Conservation (phyloP, 495 filamentous ascomycete species). For the Staphylotrichum longicolle region DNA sequence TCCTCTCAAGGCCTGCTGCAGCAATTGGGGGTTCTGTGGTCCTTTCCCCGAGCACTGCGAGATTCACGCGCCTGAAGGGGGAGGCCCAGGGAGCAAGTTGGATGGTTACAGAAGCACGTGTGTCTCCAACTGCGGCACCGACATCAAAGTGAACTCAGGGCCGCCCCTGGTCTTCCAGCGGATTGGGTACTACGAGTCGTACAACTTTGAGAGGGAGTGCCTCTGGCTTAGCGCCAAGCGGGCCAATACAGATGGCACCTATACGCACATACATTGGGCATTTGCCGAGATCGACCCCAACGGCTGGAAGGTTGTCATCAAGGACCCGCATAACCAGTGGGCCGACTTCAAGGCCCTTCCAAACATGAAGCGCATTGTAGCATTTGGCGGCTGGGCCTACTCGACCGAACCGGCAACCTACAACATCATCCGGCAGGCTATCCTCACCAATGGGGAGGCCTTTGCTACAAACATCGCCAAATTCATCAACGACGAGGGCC, state of each 20-base stretch:
- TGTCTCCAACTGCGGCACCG: slow-evolving; percentile 48
- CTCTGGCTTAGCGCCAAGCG: neutral
- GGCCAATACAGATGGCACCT: slow-evolving; percentile 21
- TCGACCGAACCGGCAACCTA: slow-evolving; percentile 26
- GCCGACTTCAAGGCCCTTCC: slow-evolving; percentile 25
- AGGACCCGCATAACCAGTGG: slow-evolving; percentile 25
- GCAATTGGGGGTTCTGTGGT: slow-evolving; percentile 50
- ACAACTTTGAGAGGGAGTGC: slow-evolving; percentile 30
- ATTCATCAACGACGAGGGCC: slow-evolving; percentile 29
- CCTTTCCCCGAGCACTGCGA: slow-evolving; percentile 11
- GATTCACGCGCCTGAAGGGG: slow-evolving; percentile 2
- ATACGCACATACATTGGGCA: slow-evolving; percentile 32
- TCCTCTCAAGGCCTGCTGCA: slow-evolving; percentile 36
- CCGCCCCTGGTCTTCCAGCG: slow-evolving; percentile 18
- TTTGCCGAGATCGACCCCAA: slow-evolving; percentile 26
- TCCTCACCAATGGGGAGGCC: slow-evolving; percentile 20
- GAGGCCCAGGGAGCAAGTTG: neutral
- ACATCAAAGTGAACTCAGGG: slow-evolving; percentile 33
- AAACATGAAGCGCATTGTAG: slow-evolving; percentile 31
- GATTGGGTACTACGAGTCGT: slow-evolving; percentile 33
- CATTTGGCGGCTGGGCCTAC: slow-evolving; percentile 37
- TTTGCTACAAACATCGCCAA: slow-evolving; percentile 26
- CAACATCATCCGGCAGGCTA: slow-evolving; percentile 16
- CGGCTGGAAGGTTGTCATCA: slow-evolving; percentile 20
- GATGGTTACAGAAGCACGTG: slow-evolving; percentile 27